These are phyloP conservation scores for Podosphaera leucotricha DNA, from an alignment of 2,329 filamentous ascomycete genomes.

Conservation along the genomic window DNA sequence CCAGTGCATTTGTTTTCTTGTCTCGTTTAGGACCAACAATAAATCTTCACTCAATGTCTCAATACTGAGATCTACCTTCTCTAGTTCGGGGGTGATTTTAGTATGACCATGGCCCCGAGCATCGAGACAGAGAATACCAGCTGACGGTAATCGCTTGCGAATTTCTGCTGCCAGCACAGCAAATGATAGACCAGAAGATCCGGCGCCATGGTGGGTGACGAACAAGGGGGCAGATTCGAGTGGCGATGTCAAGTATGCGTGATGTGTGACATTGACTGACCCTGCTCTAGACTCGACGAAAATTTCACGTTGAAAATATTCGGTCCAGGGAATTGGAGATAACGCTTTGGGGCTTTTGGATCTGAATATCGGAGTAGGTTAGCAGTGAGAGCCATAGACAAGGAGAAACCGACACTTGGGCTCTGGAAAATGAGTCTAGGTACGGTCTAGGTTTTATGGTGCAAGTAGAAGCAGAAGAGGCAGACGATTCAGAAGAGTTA, in stretches of 20 bases:
- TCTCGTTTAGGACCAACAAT: slow-evolving; percentile 40
- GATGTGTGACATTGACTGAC: slow-evolving; percentile 34
- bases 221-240: slow-evolving; percentile 53
- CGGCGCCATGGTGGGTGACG: slow-evolving; percentile 84
- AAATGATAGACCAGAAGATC: slow-evolving; percentile 82
- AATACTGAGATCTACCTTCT: slow-evolving; percentile 43
- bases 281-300: slow-evolving; percentile 32
- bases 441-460: slow-evolving; percentile 66
- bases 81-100: slow-evolving; percentile 18
- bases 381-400: slow-evolving; percentile 1
- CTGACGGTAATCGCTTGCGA: slow-evolving; percentile 48
- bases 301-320: slow-evolving; percentile 76
- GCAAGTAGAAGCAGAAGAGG: slow-evolving; percentile 76
- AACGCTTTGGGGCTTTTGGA: slow-evolving; percentile 14
- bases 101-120: slow-evolving; percentile 70
- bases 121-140: slow-evolving; percentile 67
- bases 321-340: slow-evolving; percentile 41
- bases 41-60: slow-evolving; percentile 52
- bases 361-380: slow-evolving; percentile 6
- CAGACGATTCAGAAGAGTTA: slow-evolving; percentile 49
- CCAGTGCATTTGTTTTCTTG: slow-evolving; percentile 50
- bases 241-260: slow-evolving; percentile 75
- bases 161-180: slow-evolving; percentile 60
- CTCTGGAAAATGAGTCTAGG: slow-evolving; percentile 48
- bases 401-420: slow-evolving; percentile 30